phyloP scores from a whole-genome alignment of 2,329 filamentous ascomycete species.

The Aschersonia sp. region DNA sequence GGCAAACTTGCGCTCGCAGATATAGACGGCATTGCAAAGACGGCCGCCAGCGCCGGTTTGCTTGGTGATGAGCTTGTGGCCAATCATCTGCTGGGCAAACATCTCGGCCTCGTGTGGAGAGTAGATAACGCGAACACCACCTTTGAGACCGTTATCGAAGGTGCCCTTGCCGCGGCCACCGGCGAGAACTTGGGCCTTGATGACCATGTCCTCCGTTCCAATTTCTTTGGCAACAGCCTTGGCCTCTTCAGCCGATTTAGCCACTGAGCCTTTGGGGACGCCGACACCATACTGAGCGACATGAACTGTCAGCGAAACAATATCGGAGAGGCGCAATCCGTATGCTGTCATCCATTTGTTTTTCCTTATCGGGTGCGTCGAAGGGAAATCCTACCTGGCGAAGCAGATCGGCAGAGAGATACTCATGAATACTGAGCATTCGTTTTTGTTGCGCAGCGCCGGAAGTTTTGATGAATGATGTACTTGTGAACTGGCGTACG shows the following conservation, averaged over 20 bases:
- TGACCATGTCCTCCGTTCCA: conserved; percentile 92
- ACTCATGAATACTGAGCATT: conserved; percentile 94
- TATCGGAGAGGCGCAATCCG: neutral
- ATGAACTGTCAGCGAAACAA: conserved; percentile 6
- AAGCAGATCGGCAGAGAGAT: conserved; percentile 86
- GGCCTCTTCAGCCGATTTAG: conserved; percentile 71
- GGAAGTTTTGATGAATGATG: conserved; percentile 42
- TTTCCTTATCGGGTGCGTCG: conserved; percentile 2
- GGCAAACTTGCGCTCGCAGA: conserved; percentile 99
- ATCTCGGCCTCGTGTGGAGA: conserved; percentile 92
- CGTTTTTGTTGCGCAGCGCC: conserved; percentile 65
- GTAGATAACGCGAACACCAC: conserved; percentile 97
- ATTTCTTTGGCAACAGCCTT: conserved; percentile 85
- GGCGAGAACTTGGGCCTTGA: conserved; percentile 98
- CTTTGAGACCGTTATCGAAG: conserved; percentile 98
- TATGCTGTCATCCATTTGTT: neutral
- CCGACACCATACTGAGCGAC: conserved; percentile 72
- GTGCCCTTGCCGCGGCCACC: conserved; percentile 95
- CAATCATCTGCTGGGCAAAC: conserved; percentile 99
- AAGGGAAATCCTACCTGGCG: conserved; percentile 38
- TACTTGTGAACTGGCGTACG: conserved; percentile 13
- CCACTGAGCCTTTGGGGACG: conserved; percentile 80
- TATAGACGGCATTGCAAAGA: conserved; percentile 95
- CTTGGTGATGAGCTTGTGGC: conserved; percentile 98
- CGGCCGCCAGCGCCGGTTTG: conserved; percentile 90